Percentiles rank a stretch among this genome's conserved stretches.
Evolutionary conservation across 768 basidiomycete species (phyloP).

Genomic region (Termitomyces sp.): DNA sequence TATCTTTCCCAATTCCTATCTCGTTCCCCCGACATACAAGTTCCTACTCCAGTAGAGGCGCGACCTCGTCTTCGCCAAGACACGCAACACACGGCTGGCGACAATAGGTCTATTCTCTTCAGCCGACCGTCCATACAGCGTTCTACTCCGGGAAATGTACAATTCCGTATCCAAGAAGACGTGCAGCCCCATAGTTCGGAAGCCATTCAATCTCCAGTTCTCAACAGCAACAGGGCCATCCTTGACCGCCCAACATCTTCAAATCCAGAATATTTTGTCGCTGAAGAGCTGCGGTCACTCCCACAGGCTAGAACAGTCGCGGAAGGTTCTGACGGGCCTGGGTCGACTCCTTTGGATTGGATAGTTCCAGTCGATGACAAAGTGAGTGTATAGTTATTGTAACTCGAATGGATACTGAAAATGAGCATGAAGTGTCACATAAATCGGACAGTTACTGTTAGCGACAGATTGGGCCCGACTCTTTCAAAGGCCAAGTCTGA

Average conservation of each 20-base stretch:
- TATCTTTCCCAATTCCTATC: background rate
- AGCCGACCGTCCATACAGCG: background rate
- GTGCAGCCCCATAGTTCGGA: background rate
- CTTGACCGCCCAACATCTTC: background rate
- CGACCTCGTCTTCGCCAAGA: background rate
- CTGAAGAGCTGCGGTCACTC: background rate
- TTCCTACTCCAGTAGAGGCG: background rate
- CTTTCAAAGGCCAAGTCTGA: slow-evolving; percentile 40
- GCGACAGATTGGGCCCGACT: slow-evolving; percentile 45
- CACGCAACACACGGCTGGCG: no score
- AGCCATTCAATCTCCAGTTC: background rate
- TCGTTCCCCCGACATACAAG: background rate
- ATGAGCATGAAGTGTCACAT: background rate
- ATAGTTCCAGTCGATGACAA: background rate
- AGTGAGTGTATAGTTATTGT: background rate
- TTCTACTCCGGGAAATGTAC: background rate
- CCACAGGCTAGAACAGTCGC: background rate
- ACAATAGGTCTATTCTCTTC: background rate
- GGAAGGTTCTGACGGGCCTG: background rate
- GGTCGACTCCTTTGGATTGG: background rate
- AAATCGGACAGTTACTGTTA: background rate
- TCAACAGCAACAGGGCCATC: background rate
- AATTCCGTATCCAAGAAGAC: background rate
- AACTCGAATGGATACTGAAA: background rate
- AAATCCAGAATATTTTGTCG: background rate